These are phyloP conservation scores for Aspergillus unguis DNA, from an alignment of 2,329 filamentous ascomycete genomes.

Conservation along the genomic window DNA sequence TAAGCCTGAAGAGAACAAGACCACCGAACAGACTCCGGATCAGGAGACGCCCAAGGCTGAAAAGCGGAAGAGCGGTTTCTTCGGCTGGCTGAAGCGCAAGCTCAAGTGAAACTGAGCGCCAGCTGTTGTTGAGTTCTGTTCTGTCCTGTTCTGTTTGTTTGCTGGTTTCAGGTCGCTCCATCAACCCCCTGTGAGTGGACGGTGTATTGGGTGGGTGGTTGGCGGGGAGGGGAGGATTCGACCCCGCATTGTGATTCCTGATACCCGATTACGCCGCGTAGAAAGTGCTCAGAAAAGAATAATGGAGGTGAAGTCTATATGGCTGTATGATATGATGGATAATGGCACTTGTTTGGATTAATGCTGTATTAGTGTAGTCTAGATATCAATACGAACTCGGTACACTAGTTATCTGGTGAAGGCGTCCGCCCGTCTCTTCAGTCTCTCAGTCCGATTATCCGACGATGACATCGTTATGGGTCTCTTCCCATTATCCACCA, in stretches of 20 bases:
- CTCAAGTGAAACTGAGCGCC: conserved; percentile 19
- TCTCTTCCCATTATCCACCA: not conserved
- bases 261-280: conserved; percentile 15
- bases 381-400: conserved; percentile 5
- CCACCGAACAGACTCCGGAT: conserved; percentile 15
- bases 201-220: conserved; percentile 11
- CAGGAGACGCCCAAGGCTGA: conserved; percentile 17
- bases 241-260: conserved; percentile 13
- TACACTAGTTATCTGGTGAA: too few relatives aligned
- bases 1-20: conserved; percentile 23
- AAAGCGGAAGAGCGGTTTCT: conserved; percentile 25
- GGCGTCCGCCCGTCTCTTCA: not conserved
- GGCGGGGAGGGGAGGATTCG: conserved; percentile 1
- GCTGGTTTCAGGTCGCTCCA: conserved; percentile 4
- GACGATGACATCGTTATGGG: not conserved
- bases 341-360: conserved; percentile 12
- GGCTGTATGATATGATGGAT: conserved; percentile 16
- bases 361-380: not conserved
- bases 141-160: conserved; percentile 4
- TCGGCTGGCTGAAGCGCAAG: conserved; percentile 31
- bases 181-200: conserved; percentile 4
- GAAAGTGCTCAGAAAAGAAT: conserved; percentile 4
- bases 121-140: not conserved
- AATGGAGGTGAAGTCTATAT: conserved; percentile 1
- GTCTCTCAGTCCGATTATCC: not conserved